Percentiles rank a stretch among this genome's conserved stretches.
Conservation (phyloP, 2,329 filamentous ascomycete species). For the Dothistroma septosporum region DNA sequence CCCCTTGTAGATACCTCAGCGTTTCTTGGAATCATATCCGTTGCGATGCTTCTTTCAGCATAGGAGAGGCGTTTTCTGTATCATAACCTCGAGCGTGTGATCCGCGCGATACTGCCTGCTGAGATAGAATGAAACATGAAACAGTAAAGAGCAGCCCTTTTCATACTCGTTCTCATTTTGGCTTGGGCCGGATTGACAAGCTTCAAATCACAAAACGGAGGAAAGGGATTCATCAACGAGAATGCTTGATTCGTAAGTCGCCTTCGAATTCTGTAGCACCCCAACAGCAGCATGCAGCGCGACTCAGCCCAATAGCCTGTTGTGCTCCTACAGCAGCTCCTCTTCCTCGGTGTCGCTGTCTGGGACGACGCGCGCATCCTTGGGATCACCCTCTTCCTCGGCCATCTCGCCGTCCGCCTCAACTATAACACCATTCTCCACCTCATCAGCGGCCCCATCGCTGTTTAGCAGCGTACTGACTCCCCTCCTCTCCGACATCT, state of each 20-base stretch:
- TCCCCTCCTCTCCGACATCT: background rate
- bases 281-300: too few species aligned
- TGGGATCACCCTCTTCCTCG: background rate
- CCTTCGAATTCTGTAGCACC: too few species aligned
- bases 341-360: background rate
- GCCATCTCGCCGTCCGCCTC: background rate
- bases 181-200: too few species aligned
- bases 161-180: background rate
- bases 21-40: background rate
- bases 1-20: slow-evolving; percentile 11
- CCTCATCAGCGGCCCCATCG: background rate
- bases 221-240: too few species aligned
- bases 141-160: background rate
- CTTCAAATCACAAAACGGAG: too few species aligned
- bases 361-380: background rate
- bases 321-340: background rate
- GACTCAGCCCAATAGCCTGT: too few species aligned
- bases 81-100: background rate
- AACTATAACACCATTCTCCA: background rate
- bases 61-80: slow-evolving; percentile 1
- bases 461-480: background rate
- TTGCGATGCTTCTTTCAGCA: background rate
- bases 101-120: background rate
- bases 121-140: background rate
- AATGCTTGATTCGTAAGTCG: too few species aligned